Evolutionary conservation across 2,329 filamentous ascomycete genomes (phyloP).

Genomic region (Hyphodiscus sp.): DNA sequence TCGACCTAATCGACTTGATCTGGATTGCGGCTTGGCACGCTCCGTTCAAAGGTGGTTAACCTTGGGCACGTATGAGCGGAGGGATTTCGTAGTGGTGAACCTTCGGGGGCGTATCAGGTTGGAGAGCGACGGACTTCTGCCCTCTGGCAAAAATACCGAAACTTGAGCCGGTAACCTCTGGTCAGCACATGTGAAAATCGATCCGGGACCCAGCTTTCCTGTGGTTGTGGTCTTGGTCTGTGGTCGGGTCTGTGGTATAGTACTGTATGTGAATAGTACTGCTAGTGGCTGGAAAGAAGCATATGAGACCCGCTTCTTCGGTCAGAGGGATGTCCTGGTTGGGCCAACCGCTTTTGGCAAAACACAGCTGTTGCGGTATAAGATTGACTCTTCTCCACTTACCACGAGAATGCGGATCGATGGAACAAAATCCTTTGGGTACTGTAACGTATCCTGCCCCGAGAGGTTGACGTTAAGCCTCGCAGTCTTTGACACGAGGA

Average conservation of each 20-base stretch:
- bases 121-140: background rate
- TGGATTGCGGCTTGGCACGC: background rate
- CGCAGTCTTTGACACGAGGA: background rate
- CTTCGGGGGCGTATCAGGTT: background rate
- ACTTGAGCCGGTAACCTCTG: background rate
- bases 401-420: background rate
- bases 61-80: no score
- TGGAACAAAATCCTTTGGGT: background rate
- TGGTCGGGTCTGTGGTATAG: no score
- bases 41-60: background rate
- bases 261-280: no score
- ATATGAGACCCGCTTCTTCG: constrained; percentile 7
- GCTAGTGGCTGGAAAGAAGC: constrained; percentile 3
- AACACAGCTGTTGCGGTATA: background rate
- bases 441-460: background rate
- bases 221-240: background rate
- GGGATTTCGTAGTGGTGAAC: background rate
- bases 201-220: background rate
- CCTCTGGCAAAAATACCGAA: background rate
- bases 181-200: background rate
- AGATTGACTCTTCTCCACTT: background rate
- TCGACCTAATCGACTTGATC: background rate
- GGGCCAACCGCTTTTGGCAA: constrained; percentile 5
- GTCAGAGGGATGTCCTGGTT: constrained; percentile 12
- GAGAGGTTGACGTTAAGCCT: background rate